Evolutionary conservation across 2,329 filamentous ascomycete genomes (phyloP), one percentile per base, ranked within the genome.

Genomic region (Colletotrichum aenigma): DNA sequence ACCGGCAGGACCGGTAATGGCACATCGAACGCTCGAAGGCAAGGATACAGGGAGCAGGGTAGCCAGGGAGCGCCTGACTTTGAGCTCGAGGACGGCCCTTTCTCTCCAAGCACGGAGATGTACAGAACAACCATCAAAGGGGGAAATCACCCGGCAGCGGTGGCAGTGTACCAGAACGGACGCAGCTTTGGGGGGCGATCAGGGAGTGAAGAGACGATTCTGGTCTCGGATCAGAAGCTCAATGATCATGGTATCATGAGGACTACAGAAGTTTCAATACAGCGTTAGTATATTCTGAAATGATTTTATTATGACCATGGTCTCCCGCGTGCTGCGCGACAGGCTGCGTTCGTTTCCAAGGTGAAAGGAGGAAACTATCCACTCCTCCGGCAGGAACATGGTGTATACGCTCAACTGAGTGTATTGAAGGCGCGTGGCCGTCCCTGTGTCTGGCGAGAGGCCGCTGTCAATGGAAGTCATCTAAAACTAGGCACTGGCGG

Each of bases 151-250:
- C 43, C 56, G 4, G 56, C 58, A 3, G 74, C 70, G 4, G 58
- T 60, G 7, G 34, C 64, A 15, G 58, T 74, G 28, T 76, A 68
- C 18, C 38, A 64, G 30, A 75, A 73, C 21, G 67, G 60, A 1
- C 48, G 48, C 65, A 68, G 64, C 15, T 55, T 75, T 24, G 62
- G 64, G 9, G 43, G 56, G 8, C 64, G 70, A 48, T 73, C 73
- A n/a, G 74, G 74, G 9, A 76, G 74, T 24, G 64, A 76, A 18
- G 70, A 76, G 24, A 10, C 62, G 26, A 76, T 76, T 18, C 3
- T 74, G 7, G 72, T 66, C 10, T 6, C 52, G 8, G 61, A 36
- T 7, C 12, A 28, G 2, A 43, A 32, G 26, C 13, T 48, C 7
- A 36, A 36, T n/a, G 18, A 32, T 18, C 48, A 34, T 12, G 74